Conservation (phyloP, 495 filamentous ascomycete species). For the Schizothecium vesticola region DNA sequence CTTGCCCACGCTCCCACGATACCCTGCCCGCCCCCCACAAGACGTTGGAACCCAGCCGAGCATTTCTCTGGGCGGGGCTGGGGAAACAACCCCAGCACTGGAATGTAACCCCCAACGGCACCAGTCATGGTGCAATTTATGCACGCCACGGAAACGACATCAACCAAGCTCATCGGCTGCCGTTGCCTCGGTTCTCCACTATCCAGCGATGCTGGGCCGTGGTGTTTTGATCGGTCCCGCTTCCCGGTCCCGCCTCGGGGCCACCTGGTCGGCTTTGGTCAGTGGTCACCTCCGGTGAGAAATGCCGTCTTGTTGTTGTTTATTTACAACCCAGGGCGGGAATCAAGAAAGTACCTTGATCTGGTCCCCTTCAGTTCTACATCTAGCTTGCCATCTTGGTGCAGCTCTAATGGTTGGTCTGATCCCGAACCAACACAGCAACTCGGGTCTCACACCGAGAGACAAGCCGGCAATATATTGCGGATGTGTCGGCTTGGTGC, state of each 20-base stretch:
- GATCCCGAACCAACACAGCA: not conserved
- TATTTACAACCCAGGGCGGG: not conserved
- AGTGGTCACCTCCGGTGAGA: not conserved
- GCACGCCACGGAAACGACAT: not conserved
- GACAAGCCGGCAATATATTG: not conserved
- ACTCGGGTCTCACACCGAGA: not conserved
- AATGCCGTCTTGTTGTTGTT: not conserved
- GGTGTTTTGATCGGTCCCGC: not conserved
- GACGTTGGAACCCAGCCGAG: not conserved
- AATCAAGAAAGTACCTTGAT: not conserved
- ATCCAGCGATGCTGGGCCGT: not conserved
- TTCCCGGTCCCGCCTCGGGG: no score
- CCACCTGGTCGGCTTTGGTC: no score
- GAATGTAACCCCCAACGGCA: slow-evolving; percentile 2
- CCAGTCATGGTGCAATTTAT: not conserved
- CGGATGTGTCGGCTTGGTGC: not conserved
- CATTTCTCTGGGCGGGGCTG: not conserved
- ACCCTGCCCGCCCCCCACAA: not conserved
- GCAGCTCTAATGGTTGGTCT: not conserved
- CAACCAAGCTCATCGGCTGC: not conserved
- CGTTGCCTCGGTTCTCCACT: not conserved
- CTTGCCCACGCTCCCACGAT: not conserved
- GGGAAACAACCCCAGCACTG: not conserved
- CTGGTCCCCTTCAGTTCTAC: not conserved
- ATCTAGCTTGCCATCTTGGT: not conserved